Conservation (phyloP, 768 basidiomycete species). For the Tephrocybe rancida region DNA sequence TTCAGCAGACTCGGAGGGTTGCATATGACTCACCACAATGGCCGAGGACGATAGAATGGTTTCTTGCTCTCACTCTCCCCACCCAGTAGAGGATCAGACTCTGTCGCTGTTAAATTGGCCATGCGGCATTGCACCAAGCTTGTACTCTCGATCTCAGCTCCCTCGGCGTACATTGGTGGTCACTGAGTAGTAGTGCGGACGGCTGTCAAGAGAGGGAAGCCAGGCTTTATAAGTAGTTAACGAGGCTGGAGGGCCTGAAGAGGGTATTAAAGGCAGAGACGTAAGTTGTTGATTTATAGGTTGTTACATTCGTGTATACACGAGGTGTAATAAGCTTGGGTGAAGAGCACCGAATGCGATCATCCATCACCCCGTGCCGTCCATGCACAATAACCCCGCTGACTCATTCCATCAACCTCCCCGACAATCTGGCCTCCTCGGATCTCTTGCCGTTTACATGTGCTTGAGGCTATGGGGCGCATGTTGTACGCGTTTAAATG, state of each 20-base stretch:
- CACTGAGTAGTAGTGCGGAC: neutral
- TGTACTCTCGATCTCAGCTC: slow-evolving; percentile 17
- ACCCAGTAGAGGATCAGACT: slow-evolving; percentile 23
- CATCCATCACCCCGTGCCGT: neutral
- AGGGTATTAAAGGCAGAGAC: neutral
- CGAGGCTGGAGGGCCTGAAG: neutral
- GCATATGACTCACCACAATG: slow-evolving; percentile 42
- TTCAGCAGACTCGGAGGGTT: neutral
- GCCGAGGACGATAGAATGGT: slow-evolving; percentile 54
- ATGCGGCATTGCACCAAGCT: slow-evolving; percentile 4
- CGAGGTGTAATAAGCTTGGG: neutral
- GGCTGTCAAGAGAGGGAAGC: neutral
- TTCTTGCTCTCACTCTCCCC: slow-evolving; percentile 31
- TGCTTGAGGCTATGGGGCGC: neutral
- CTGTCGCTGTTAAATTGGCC: slow-evolving; percentile 11
- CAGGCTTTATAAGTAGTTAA: neutral
- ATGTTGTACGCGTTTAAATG: neutral
- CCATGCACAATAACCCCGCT: neutral
- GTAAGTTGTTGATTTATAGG: slow-evolving; percentile 5
- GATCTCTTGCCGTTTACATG: neutral
- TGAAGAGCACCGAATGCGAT: no score
- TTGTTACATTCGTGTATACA: neutral
- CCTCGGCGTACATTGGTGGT: slow-evolving; percentile 20
- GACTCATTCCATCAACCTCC: neutral
- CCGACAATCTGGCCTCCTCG: neutral